A percentile compares a stretch with the other conserved stretches of the same genome.
Evolutionary conservation across 2,329 filamentous ascomycete species (phyloP).

Genomic region (Aspergillus sp.): DNA sequence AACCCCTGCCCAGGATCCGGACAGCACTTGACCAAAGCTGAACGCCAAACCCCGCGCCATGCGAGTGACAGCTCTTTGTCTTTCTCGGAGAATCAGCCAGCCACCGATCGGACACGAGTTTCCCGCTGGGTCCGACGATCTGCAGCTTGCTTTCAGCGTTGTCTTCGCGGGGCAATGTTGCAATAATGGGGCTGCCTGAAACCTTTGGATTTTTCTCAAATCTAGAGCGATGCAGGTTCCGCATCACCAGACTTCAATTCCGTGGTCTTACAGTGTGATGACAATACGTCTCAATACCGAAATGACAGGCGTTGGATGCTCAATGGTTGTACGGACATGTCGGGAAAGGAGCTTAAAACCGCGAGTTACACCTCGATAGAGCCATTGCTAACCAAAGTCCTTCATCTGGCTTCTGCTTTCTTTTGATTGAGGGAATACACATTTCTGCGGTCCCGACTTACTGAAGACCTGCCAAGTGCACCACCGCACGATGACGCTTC

Average conservation of each 20-base stretch:
- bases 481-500: slow-evolving; percentile 5
- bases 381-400: neutral
- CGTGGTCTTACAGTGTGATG: neutral
- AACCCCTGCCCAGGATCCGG: neutral
- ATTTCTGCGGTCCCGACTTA: neutral
- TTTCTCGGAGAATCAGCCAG: neutral
- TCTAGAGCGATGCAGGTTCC: neutral
- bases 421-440: neutral
- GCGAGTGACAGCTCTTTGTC: neutral
- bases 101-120: neutral
- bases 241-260: neutral
- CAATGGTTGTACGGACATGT: neutral
- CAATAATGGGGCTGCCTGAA: neutral
- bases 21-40: neutral
- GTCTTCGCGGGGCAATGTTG: neutral
- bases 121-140: neutral
- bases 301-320: neutral
- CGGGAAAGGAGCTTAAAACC: neutral
- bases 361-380: neutral
- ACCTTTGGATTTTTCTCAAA: neutral
- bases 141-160: neutral
- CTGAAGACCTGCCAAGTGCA: neutral
- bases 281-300: slow-evolving; percentile 7
- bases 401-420: neutral
- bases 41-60: neutral